A percentile compares a stretch with the other conserved stretches of the same genome.
phyloP scores from a whole-genome alignment of 768 basidiomycete species.

The Glaciozyma antarctica region DNA sequence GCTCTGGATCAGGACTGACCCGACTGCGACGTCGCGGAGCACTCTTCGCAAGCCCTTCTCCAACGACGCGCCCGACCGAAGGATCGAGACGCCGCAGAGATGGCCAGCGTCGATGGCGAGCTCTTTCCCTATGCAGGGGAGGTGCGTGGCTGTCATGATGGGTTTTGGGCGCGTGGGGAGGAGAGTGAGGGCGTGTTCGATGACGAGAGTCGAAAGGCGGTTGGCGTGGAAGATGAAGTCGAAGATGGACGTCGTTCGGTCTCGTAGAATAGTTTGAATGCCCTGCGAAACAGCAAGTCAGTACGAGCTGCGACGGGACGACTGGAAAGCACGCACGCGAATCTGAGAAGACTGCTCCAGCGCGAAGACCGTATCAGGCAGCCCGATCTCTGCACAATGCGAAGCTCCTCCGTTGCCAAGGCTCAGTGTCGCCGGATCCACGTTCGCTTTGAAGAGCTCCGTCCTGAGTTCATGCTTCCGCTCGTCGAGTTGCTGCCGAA shows the following conservation, averaged over 20 bases:
- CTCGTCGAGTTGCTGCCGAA: constrained; percentile 70
- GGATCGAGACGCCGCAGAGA: constrained; percentile 77
- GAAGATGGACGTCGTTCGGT: constrained; percentile 49
- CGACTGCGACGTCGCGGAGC: constrained; percentile 72
- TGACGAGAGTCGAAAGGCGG: constrained; percentile 69
- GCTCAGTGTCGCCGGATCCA: not conserved
- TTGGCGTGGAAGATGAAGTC: constrained; percentile 82
- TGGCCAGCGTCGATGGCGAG: constrained; percentile 53
- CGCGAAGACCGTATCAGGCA: constrained; percentile 49
- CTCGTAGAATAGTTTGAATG: constrained; percentile 76
- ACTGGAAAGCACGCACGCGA: constrained; percentile 46
- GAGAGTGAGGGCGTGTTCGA: constrained; percentile 71
- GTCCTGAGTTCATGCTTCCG: constrained; percentile 64
- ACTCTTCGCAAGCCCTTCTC: constrained; percentile 85
- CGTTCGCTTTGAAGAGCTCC: constrained; percentile 48
- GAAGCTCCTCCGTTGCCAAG: too few relatives aligned
- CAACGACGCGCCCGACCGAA: constrained; percentile 68
- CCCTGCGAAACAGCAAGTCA: constrained; percentile 48
- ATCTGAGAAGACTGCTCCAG: constrained; percentile 73
- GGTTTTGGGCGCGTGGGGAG: constrained; percentile 57
- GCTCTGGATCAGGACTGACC: constrained; percentile 83
- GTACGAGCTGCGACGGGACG: not conserved
- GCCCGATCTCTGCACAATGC: not conserved
- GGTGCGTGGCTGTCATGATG: constrained; percentile 58
- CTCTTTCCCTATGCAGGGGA: constrained; percentile 48